phyloP scores from a whole-genome alignment of 371 early-diverging fungal genomes.

The Mucor indicus region DNA sequence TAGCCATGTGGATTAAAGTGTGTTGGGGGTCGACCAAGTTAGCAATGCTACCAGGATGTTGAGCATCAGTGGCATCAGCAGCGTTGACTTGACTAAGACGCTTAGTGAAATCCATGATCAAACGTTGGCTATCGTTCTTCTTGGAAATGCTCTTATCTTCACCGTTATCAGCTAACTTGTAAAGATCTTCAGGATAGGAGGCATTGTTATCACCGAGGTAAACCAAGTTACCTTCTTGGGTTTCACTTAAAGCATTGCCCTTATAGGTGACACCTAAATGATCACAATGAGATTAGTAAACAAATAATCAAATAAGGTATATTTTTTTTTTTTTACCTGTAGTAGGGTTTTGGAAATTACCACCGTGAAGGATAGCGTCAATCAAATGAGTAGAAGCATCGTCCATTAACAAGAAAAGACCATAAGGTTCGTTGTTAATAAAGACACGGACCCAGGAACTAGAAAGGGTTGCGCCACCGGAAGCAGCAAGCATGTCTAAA shows the following conservation, averaged over 20 bases:
- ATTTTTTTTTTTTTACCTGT: no score
- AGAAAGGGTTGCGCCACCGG: constrained; percentile 51
- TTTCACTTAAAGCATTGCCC: constrained; percentile 30
- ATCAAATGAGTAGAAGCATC: constrained; percentile 49
- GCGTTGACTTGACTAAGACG: constrained; percentile 22
- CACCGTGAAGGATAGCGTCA: constrained; percentile 37
- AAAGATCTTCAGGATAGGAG: constrained; percentile 30
- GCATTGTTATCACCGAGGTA: constrained; percentile 30
- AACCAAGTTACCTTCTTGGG: constrained; percentile 30
- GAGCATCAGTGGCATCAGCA: constrained; percentile 19
- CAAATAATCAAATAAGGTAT: no score
- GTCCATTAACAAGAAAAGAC: constrained; percentile 53
- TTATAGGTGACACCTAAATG: constrained; percentile 36
- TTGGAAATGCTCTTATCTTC: constrained; percentile 10
- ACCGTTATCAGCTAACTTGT: constrained; percentile 34
- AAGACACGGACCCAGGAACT: constrained; percentile 51
- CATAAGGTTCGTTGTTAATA: constrained; percentile 48
- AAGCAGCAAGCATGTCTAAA: constrained; percentile 45
- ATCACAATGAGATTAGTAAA: no score
- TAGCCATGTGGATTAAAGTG: constrained; percentile 42
- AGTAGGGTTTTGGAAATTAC: constrained; percentile 23
- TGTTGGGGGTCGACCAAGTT: constrained; percentile 27
- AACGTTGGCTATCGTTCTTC: constrained; percentile 16
- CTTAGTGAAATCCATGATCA: constrained; percentile 24
- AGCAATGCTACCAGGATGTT: constrained; percentile 27